Conservation (phyloP, 371 early-diverging fungal species). For the Actinomucor elegans region DNA sequence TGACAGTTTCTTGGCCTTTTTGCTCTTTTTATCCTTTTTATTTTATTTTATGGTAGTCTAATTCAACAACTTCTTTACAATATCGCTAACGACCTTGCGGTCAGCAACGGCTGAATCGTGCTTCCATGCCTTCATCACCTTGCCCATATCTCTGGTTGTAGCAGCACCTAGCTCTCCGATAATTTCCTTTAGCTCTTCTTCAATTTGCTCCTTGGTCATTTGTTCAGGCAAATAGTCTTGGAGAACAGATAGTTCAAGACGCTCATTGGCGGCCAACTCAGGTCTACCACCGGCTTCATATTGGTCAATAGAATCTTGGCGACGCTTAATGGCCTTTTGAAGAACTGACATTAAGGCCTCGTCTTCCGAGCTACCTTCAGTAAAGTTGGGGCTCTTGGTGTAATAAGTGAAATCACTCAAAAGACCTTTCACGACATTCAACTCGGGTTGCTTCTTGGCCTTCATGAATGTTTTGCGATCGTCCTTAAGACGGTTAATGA, state of each 20-base stretch:
- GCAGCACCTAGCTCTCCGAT: conserved; percentile 58
- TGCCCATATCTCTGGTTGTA: conserved; percentile 67
- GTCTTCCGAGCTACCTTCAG: conserved; percentile 38
- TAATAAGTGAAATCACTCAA: conserved; percentile 74
- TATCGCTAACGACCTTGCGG: conserved; percentile 64
- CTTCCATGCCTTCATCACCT: conserved; percentile 75
- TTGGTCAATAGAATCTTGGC: conserved; percentile 67
- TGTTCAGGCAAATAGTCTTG: conserved; percentile 68
- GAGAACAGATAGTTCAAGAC: conserved; percentile 61
- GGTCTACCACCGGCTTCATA: conserved; percentile 62
- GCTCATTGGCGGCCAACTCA: conserved; percentile 68
- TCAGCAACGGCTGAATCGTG: conserved; percentile 64
- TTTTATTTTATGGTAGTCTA: background rate
- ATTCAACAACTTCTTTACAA: conserved; percentile 52
- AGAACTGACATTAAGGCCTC: conserved; percentile 55
- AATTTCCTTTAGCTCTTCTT: conserved; percentile 49
- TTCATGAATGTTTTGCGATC: conserved; percentile 80
- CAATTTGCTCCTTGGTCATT: conserved; percentile 68
- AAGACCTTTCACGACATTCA: conserved; percentile 70
- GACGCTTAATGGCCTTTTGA: conserved; percentile 72
- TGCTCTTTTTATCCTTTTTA: background rate
- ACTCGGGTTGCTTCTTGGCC: conserved; percentile 62
- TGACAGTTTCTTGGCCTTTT: conserved; percentile 3
- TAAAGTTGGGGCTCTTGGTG: conserved; percentile 60
- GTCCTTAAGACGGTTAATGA: conserved; percentile 51